phyloP scores from a whole-genome alignment of 1,284 basidiomycete species.

The Cystobasidiaceae sp. region DNA sequence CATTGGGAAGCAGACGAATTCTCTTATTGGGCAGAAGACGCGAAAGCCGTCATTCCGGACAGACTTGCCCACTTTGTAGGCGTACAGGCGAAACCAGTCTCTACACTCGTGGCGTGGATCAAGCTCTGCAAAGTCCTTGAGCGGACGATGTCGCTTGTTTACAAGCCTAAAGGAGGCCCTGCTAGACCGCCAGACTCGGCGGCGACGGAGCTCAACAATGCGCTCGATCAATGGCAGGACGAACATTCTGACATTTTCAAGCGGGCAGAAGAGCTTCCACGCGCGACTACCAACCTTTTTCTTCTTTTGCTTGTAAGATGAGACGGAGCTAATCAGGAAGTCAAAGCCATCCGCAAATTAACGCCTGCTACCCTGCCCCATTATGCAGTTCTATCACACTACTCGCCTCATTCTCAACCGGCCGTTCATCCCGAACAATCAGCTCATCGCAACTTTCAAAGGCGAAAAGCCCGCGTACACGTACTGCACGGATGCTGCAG shows the following conservation, averaged over 20 bases:
- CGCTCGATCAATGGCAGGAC: slow-evolving; percentile 8
- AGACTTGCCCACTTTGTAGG: neutral
- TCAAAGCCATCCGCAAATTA: too few relatives aligned
- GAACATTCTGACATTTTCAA: neutral
- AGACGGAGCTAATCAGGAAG: too few relatives aligned
- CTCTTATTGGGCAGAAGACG: slow-evolving; percentile 5
- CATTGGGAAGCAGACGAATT: slow-evolving; percentile 11
- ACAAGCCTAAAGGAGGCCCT: neutral
- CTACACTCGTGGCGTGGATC: neutral
- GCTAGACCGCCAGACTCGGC: neutral
- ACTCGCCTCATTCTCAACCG: slow-evolving; percentile 8
- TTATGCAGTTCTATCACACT: slow-evolving; percentile 1
- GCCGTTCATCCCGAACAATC: slow-evolving; percentile 17
- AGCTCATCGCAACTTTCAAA: neutral
- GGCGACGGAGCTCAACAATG: slow-evolving; percentile 2
- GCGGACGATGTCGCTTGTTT: neutral
- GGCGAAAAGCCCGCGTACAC: slow-evolving; percentile 8
- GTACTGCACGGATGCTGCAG: slow-evolving; percentile 14
- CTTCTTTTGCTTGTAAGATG: neutral
- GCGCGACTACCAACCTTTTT: neutral
- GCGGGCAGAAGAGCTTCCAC: neutral
- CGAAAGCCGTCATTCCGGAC: slow-evolving; percentile 5
- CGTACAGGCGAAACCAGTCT: neutral
- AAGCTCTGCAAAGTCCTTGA: slow-evolving; percentile 7
- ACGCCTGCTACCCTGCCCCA: too few relatives aligned